Evolutionary conservation across 176 grass and related monocot species (phyloP).

Genomic region (Bolboschoenus planiculmis): DNA sequence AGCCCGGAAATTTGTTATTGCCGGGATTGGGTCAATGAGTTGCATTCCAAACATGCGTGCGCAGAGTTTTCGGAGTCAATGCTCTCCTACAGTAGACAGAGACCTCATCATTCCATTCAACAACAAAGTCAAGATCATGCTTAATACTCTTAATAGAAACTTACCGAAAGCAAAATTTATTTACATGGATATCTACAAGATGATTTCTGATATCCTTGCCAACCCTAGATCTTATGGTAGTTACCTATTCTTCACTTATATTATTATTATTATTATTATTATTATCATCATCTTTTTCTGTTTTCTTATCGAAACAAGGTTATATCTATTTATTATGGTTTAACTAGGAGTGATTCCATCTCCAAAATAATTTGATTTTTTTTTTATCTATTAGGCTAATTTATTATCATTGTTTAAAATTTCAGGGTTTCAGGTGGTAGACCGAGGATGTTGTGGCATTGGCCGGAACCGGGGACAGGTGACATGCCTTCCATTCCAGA

Average conservation of each 20-base stretch:
- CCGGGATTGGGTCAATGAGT: constrained; percentile 66
- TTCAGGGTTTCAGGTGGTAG: constrained; percentile 62
- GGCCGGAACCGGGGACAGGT: constrained; percentile 72
- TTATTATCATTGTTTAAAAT: neutral
- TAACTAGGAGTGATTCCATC: neutral
- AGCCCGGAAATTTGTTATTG: constrained; percentile 61
- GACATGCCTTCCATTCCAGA: constrained; percentile 78
- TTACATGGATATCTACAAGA: constrained; percentile 71
- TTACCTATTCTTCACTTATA: neutral
- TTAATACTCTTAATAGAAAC: constrained; percentile 54
- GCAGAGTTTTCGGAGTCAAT: constrained; percentile 30
- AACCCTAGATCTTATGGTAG: constrained; percentile 59
- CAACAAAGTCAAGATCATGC: constrained; percentile 61
- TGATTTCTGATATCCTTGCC: constrained; percentile 64
- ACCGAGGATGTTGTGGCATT: constrained; percentile 84
- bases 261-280: neutral
- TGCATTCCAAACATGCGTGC: constrained; percentile 96
- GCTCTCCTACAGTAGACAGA: constrained; percentile 62
- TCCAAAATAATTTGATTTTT: neutral
- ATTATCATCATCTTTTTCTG: too few species aligned
- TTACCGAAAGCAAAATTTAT: constrained; percentile 61
- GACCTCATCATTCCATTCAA: constrained; percentile 82
- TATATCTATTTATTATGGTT: neutral
- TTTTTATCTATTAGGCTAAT: neutral
- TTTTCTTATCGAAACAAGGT: neutral